Evolutionary conservation across 192 early-diverging fungal species (phyloP).

Genomic region (Backusella sp.): DNA sequence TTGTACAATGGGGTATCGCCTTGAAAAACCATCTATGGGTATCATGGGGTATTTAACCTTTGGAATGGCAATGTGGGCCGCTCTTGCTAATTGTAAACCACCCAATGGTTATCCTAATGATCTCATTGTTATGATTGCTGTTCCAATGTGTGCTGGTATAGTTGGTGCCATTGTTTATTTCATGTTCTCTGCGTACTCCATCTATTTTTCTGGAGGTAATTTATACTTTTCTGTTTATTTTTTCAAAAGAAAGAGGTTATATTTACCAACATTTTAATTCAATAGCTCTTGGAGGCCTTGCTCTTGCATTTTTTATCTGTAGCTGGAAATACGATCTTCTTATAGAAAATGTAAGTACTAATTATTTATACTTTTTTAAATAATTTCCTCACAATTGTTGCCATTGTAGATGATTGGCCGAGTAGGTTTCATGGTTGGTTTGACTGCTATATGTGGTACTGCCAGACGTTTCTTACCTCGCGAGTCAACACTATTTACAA

Average conservation of each 20-base stretch:
- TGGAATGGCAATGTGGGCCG: neutral
- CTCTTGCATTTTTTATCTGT: conserved; percentile 24
- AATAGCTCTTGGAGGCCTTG: conserved; percentile 29
- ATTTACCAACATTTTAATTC: neutral
- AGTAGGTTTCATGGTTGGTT: neutral
- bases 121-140: neutral
- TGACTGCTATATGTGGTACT: neutral
- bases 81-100: conserved; percentile 5
- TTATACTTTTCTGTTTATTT: neutral
- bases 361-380: neutral
- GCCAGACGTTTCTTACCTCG: neutral
- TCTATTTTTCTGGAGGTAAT: conserved; percentile 2
- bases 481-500: neutral
- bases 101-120: conserved; percentile 6
- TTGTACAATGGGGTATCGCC: neutral
- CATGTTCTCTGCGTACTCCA: neutral
- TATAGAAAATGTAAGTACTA: conserved; percentile 2
- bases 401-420: neutral
- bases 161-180: conserved; percentile 2
- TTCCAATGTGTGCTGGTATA: conserved; percentile 16
- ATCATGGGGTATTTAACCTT: neutral
- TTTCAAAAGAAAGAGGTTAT: neutral
- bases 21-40: neutral
- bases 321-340: conserved; percentile 25
- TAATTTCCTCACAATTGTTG: neutral